Evolutionary conservation across 352 stramenopile species (phyloP), one percentile per base, ranked within the genome.

Genomic region (Aphanomyces stellatus): DNA sequence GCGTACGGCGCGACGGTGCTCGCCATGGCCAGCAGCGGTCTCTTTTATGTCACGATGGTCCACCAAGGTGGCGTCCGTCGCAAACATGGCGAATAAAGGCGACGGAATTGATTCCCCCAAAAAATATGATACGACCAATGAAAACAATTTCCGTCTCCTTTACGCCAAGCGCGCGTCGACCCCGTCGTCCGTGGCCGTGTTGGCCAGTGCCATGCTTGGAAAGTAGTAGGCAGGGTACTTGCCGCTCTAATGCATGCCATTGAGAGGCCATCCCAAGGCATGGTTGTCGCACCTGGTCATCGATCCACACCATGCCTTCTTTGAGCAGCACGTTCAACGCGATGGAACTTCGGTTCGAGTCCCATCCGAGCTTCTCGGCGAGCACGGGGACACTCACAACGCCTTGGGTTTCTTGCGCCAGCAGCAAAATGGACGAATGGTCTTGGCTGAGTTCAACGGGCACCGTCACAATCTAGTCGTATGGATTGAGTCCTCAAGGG

Each of bases 221-320:
- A 94, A 92, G 71, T 88, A 94, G 53, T 91, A 94, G 31, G 83
- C 90, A 5, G 81, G 76, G 51, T 88, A 82, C 43, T 73, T 80
- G 51, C 77, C 75, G 76, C 89, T 34, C 69, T 25, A 69, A 3
- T 35, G 8, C 17, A 63, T 48, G 13, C 27, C 28, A 60, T 8
- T 28, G 5, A 35, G 4, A 27, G 19, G 27, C 8, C 59, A 40
- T 15, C 5, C 28, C 7, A 56, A 51, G 17, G 15, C 66, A 55
- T 55, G 25, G 35, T 34, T 17, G 0, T 6, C 53, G 24, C 30
- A 94, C 82, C 81, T 96, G 80, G 33, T 95, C 81, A 74, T 99
- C 96, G 30, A 99, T 69, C 96, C 96, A 99, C 33, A 89, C 96
- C 91, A 99, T 98, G 51, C 95, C 94, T 74, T 98, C 89, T 28